These are phyloP conservation scores for Meyerozyma athensensis DNA, from an alignment of 1,139 yeast genomes.

Conservation along the genomic window DNA sequence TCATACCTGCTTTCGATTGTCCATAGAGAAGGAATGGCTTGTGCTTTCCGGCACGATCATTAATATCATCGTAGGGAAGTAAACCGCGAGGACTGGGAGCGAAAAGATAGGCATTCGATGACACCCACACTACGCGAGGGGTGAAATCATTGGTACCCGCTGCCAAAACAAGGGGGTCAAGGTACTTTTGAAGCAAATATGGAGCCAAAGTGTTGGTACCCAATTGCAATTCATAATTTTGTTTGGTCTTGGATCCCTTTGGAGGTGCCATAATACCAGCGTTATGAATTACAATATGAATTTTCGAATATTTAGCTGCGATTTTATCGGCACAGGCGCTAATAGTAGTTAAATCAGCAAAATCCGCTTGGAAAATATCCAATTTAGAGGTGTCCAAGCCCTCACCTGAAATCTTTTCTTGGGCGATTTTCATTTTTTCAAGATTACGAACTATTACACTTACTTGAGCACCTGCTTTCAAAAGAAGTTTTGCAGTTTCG, in stretches of 20 bases:
- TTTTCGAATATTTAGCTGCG: constrained; percentile 12
- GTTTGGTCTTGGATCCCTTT: constrained; percentile 28
- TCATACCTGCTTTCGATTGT: constrained; percentile 45
- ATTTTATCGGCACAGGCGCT: constrained; percentile 35
- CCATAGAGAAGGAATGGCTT: constrained; percentile 24
- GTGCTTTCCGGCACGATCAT: constrained; percentile 13
- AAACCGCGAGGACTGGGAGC: constrained; percentile 36
- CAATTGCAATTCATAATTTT: constrained; percentile 43
- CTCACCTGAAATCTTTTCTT: constrained; percentile 21
- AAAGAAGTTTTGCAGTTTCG: constrained; percentile 33
- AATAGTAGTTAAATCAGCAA: constrained; percentile 40
- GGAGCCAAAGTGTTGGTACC: constrained; percentile 50
- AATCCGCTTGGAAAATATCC: constrained; percentile 29
- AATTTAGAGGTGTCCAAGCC: constrained; percentile 7
- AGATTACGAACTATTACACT: constrained; percentile 36
- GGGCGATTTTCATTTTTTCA: constrained; percentile 28
- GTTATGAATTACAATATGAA: constrained; percentile 12
- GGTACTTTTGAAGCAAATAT: constrained; percentile 39
- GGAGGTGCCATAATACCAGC: constrained; percentile 44
- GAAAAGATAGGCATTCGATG: constrained; percentile 34
- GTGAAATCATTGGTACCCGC: constrained; percentile 13
- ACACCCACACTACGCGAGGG: constrained; percentile 43
- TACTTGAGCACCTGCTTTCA: constrained; percentile 31
- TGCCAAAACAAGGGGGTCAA: constrained; percentile 37
- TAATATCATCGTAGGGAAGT: constrained; percentile 30